Conservation (phyloP, 352 stramenopile species). For the Phytopythium kandeliae region DNA sequence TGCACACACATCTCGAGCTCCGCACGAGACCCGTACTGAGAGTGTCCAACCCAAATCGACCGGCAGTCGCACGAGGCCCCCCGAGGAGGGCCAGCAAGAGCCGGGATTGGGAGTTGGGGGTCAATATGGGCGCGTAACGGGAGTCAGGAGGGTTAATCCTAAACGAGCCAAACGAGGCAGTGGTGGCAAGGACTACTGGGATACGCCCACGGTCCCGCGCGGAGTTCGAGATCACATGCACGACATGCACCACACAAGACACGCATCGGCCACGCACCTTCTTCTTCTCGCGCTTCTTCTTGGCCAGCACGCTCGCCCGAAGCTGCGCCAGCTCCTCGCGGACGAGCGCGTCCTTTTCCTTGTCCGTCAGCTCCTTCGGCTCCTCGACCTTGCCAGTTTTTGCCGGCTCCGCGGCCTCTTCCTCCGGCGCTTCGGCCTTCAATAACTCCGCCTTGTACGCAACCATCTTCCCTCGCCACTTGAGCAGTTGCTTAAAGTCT, state of each 20-base stretch:
- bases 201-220: slow-evolving; percentile 41
- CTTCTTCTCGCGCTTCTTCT: slow-evolving; percentile 90
- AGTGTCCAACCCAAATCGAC: slow-evolving; percentile 79
- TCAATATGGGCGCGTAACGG: slow-evolving; percentile 84
- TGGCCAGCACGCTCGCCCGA: slow-evolving; percentile 63
- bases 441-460: slow-evolving; percentile 82
- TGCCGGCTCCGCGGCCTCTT: slow-evolving; percentile 24
- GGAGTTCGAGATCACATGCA: slow-evolving; percentile 3
- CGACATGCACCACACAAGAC: slow-evolving; percentile 16
- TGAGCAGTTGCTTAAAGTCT: slow-evolving; percentile 97
- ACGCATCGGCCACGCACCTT: slow-evolving; percentile 51
- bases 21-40: slow-evolving; percentile 1
- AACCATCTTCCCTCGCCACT: slow-evolving; percentile 95
- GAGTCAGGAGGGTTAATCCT: slow-evolving; percentile 89
- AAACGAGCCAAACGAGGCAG: slow-evolving; percentile 72
- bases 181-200: slow-evolving; percentile 87
- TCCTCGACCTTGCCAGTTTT: slow-evolving; percentile 22
- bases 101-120: slow-evolving; percentile 46
- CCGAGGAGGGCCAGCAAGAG: slow-evolving; percentile 15
- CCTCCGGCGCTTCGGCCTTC: slow-evolving; percentile 43
- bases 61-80: slow-evolving; percentile 30
- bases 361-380: slow-evolving; percentile 61
- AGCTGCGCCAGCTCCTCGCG: slow-evolving; percentile 82
- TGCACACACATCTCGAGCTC: slow-evolving; percentile 9
- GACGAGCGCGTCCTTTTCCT: slow-evolving; percentile 77